Percentiles rank a stretch among this genome's conserved stretches.
Conservation (phyloP, 805 yeast genomes). For the Candida parachauliodes region DNA sequence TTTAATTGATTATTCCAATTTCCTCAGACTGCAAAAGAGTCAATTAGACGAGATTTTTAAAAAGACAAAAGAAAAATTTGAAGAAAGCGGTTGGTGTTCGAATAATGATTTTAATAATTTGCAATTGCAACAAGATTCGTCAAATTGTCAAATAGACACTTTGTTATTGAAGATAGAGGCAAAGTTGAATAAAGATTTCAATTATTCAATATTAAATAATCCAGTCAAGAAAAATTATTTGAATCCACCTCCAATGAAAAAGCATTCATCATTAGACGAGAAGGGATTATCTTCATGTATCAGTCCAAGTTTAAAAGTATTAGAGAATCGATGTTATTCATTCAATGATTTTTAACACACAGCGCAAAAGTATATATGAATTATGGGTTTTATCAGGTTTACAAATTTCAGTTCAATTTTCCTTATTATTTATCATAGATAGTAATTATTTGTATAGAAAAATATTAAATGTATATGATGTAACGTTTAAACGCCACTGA, state of each 20-base stretch:
- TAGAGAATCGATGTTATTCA: constrained; percentile 29
- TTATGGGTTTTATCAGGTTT: too few relatives aligned
- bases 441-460: too few relatives aligned
- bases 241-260: not conserved
- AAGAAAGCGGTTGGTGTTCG: constrained; percentile 42
- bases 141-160: constrained; percentile 35
- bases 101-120: constrained; percentile 38
- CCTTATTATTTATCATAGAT: too few relatives aligned
- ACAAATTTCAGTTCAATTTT: too few relatives aligned
- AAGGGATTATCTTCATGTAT: constrained; percentile 2
- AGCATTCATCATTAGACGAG: not conserved
- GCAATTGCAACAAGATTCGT: constrained; percentile 35
- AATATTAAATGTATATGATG: too few relatives aligned
- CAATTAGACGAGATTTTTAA: constrained; percentile 32
- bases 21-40: constrained; percentile 30
- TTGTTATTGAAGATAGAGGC: constrained; percentile 36
- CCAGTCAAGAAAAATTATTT: not conserved
- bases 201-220: constrained; percentile 18
- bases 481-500: too few relatives aligned
- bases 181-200: constrained; percentile 27
- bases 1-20: constrained; percentile 26
- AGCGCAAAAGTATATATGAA: too few relatives aligned
- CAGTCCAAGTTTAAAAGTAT: constrained; percentile 31
- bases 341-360: constrained; percentile 18
- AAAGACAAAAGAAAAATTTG: constrained; percentile 27